These are phyloP conservation scores for Xerocomus potaroensis DNA, from an alignment of 768 basidiomycete genomes.

Conservation along the genomic window DNA sequence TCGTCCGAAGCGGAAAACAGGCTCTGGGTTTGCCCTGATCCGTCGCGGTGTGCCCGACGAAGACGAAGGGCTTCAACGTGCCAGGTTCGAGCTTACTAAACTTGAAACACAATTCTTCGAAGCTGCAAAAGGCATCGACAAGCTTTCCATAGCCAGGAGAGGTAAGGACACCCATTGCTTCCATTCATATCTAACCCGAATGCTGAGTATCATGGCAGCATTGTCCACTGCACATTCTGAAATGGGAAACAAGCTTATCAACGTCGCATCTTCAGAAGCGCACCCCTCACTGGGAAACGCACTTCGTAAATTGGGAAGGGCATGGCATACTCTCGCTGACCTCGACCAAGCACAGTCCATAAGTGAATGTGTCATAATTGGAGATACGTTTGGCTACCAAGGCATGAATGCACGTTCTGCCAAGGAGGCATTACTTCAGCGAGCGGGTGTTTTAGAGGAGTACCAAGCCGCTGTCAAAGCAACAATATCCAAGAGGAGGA, in stretches of 20 bases:
- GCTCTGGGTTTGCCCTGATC: conserved; percentile 73
- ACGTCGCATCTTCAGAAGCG: conserved; percentile 83
- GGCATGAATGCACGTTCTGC: conserved; percentile 96
- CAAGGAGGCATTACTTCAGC: conserved; percentile 88
- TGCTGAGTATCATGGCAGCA: conserved; percentile 39
- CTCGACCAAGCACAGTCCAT: conserved; percentile 88
- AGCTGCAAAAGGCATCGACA: conserved; percentile 86
- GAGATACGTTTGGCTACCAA: conserved; percentile 96
- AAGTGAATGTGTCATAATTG: conserved; percentile 91
- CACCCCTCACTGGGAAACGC: conserved; percentile 83
- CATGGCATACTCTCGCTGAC: conserved; percentile 84
- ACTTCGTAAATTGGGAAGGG: conserved; percentile 78
- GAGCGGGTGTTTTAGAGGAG: conserved; percentile 89
- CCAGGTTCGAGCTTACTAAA: conserved; percentile 88
- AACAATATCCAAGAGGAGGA: conserved; percentile 87
- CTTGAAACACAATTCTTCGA: conserved; percentile 92
- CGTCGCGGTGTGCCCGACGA: conserved; percentile 85
- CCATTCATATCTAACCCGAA: background rate
- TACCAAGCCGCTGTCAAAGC: conserved; percentile 91
- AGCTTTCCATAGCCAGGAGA: conserved; percentile 75
- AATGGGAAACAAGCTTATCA: conserved; percentile 90
- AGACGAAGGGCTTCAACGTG: conserved; percentile 87
- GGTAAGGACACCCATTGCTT: conserved; percentile 46
- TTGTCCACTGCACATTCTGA: conserved; percentile 78
- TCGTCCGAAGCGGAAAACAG: conserved; percentile 64